Conservation (phyloP, 2,329 filamentous ascomycete genomes). For the Sclerotinia spermophila region DNA sequence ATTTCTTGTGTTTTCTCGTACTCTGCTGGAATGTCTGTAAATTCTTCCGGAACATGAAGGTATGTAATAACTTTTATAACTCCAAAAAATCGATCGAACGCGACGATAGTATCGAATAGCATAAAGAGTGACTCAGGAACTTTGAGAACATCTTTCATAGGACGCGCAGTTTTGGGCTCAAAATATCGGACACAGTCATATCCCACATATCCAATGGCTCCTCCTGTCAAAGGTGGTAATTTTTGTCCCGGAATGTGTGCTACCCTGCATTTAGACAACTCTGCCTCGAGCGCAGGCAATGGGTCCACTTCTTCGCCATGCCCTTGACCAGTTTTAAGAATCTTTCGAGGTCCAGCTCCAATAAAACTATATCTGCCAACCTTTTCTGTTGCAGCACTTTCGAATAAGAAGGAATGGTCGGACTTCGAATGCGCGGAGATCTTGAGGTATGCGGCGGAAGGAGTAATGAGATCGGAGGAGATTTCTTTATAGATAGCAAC, state of each 20-base stretch:
- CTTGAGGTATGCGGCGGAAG: conserved; percentile 93
- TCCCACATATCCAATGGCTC: conserved; percentile 92
- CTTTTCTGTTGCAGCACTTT: conserved; percentile 90
- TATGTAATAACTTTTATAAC: conserved; percentile 93
- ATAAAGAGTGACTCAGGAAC: conserved; percentile 96
- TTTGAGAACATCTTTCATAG: conserved; percentile 80
- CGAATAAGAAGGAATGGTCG: conserved; percentile 88
- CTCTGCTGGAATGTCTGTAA: conserved; percentile 57
- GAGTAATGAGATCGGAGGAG: conserved; percentile 88
- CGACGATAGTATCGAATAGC: conserved; percentile 91
- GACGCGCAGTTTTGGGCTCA: conserved; percentile 89
- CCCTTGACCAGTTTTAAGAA: conserved; percentile 82
- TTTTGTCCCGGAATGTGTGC: conserved; percentile 77
- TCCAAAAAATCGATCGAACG: conserved; percentile 92
- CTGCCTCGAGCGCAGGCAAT: conserved; percentile 74
- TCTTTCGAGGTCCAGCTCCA: conserved; percentile 73
- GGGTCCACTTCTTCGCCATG: conserved; percentile 84
- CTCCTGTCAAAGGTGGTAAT: conserved; percentile 83
- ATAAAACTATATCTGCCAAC: conserved; percentile 96
- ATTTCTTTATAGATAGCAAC: conserved; percentile 81
- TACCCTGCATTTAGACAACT: conserved; percentile 75
- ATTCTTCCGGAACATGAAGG: conserved; percentile 61
- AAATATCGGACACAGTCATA: conserved; percentile 99
- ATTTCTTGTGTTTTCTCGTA: conserved; percentile 65
- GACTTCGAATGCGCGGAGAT: conserved; percentile 71